phyloP scores from a whole-genome alignment of 441 rosid genomes.

The Oxalis stricta region DNA sequence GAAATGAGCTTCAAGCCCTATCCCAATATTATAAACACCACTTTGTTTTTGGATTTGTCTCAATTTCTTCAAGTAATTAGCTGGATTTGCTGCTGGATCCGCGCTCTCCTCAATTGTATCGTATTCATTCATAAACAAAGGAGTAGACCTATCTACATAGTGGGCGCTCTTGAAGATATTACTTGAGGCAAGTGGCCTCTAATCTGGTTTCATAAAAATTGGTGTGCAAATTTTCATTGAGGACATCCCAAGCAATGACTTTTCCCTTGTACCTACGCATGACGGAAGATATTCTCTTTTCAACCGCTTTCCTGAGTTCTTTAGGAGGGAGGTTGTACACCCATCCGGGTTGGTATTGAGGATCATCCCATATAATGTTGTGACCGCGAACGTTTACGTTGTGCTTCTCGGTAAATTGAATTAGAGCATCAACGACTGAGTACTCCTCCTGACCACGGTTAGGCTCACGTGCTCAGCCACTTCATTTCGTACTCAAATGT shows the following conservation, averaged over 20 bases:
- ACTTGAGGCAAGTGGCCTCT: constrained; percentile 37
- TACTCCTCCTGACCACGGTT: constrained; percentile 23
- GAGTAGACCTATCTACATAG: constrained; percentile 12
- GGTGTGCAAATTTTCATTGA: constrained; percentile 63
- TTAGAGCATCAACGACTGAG: constrained; percentile 27
- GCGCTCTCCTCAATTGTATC: constrained; percentile 57
- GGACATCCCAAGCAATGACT: constrained; percentile 57
- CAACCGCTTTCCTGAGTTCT: constrained; percentile 23
- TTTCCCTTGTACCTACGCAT: constrained; percentile 41
- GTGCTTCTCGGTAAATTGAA: constrained; percentile 22
- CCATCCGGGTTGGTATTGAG: constrained; percentile 38
- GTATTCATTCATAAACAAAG: constrained; percentile 54
- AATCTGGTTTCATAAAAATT: constrained; percentile 39
- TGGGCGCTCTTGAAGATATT: constrained; percentile 19
- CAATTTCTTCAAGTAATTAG: constrained; percentile 35
- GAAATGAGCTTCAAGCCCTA: constrained; percentile 68
- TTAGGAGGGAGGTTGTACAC: constrained; percentile 19
- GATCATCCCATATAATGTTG: constrained; percentile 58
- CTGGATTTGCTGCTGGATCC: constrained; percentile 27
- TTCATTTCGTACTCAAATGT: constrained; percentile 49
- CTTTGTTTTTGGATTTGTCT: constrained; percentile 19
- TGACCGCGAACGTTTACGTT: constrained; percentile 49
- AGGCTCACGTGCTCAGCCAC: constrained; percentile 37
- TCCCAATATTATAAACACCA: constrained; percentile 25
- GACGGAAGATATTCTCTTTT: constrained; percentile 26